Conservation (phyloP, 148 eudicot species). For the Chenopodium suecicum region DNA sequence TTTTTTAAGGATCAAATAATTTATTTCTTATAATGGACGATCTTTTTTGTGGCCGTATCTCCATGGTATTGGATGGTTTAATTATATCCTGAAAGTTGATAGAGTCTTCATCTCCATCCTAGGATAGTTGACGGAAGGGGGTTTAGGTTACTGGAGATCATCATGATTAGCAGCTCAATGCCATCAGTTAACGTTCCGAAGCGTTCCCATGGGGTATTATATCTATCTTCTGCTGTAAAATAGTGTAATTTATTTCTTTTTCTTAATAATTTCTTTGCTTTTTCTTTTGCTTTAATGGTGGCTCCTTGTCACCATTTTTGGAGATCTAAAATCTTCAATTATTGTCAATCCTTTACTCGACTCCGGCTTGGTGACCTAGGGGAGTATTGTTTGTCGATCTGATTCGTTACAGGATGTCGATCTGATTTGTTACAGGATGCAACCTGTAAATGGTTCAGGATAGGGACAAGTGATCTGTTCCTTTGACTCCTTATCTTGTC, state of each 20-base stretch:
- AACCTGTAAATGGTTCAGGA: not conserved
- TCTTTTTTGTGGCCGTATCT: conserved; percentile 7
- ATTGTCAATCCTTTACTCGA: not conserved
- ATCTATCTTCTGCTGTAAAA: conserved; percentile 1
- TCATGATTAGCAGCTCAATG: not conserved
- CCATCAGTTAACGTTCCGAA: conserved; percentile 2
- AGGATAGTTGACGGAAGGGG: conserved; percentile 1
- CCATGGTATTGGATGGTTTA: not conserved
- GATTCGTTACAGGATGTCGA: not conserved
- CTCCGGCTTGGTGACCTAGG: not conserved
- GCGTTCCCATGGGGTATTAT: conserved; percentile 11
- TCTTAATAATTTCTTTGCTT: not conserved
- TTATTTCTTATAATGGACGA: not conserved
- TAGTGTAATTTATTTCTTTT: not conserved
- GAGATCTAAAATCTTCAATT: not conserved
- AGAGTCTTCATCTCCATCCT: conserved; percentile 12
- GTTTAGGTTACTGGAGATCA: not conserved
- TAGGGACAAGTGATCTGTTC: not conserved
- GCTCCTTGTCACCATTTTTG: not conserved
- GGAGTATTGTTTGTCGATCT: not conserved
- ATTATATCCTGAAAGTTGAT: conserved; percentile 7
- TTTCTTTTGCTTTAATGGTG: not conserved
- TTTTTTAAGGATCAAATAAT: not conserved
- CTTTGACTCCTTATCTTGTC: not conserved
- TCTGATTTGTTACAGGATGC: not conserved